Percentiles rank a stretch among this genome's conserved stretches.
Conservation (phyloP, 2,329 filamentous ascomycete genomes). For the Chrysoporthe austroafricana region DNA sequence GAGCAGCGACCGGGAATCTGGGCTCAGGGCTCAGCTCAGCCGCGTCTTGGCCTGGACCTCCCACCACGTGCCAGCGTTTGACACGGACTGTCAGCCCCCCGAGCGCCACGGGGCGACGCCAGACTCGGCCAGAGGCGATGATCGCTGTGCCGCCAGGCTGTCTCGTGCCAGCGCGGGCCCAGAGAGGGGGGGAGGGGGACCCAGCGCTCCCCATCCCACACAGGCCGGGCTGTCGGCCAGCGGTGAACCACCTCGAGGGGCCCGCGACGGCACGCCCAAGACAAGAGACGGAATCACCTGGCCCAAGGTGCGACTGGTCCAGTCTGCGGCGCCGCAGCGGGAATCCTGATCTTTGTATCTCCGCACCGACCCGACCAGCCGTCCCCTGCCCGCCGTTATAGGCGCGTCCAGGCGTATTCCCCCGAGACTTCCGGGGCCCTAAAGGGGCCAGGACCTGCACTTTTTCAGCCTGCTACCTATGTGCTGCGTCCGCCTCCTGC, state of each 20-base stretch:
- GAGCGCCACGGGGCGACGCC: not conserved
- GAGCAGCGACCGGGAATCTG: not conserved
- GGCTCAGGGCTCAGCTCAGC: not conserved
- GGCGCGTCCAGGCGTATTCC: too few species aligned
- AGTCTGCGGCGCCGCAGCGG: not conserved
- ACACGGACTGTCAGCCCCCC: not conserved
- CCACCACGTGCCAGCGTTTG: slow-evolving; percentile 3
- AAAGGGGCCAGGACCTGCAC: too few species aligned
- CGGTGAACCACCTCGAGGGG: not conserved
- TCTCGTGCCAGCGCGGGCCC: not conserved
- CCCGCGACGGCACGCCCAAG: not conserved
- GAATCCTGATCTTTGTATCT: too few species aligned
- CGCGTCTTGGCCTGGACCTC: not conserved
- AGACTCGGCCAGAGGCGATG: not conserved
- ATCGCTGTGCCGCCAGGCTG: too few species aligned
- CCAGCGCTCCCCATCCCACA: not conserved
- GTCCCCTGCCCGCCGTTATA: slow-evolving; percentile 10
- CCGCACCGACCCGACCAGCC: slow-evolving; percentile 23
- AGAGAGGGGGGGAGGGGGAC: not conserved
- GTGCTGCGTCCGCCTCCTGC: not conserved
- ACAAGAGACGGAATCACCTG: not conserved
- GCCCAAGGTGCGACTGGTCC: not conserved
- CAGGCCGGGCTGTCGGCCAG: not conserved
- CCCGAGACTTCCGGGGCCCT: too few species aligned
- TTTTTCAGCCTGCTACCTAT: too few species aligned